These are phyloP conservation scores for Pseudocercospora crystallina DNA, from an alignment of 2,329 filamentous ascomycete genomes.

Conservation along the genomic window DNA sequence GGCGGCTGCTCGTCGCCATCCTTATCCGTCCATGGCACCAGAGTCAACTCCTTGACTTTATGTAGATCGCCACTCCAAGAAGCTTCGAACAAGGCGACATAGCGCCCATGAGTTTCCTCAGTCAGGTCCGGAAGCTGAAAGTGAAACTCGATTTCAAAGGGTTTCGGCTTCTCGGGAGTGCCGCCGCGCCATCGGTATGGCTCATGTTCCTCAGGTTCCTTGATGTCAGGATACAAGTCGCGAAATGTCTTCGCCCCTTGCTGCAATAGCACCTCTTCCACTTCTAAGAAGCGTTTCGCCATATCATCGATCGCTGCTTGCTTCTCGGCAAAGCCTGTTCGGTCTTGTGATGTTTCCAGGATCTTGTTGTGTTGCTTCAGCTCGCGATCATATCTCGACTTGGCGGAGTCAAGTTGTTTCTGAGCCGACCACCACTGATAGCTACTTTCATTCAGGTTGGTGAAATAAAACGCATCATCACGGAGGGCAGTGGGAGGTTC, in stretches of 20 bases:
- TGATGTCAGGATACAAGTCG: conserved; percentile 61
- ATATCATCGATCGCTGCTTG: conserved; percentile 53
- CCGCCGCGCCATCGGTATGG: conserved; percentile 1
- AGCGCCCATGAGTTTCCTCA: conserved; percentile 56
- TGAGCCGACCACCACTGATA: conserved; percentile 61
- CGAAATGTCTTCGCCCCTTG: conserved; percentile 66
- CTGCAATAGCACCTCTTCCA: conserved; percentile 56
- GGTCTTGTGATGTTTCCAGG: conserved; percentile 14
- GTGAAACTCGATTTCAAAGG: conserved; percentile 52
- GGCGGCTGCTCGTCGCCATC: conserved; percentile 56
- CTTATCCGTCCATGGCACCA: conserved; percentile 55
- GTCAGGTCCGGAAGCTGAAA: conserved; percentile 55
- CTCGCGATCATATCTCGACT: conserved; percentile 37
- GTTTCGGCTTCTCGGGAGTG: conserved; percentile 23
- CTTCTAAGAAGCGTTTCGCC: conserved; percentile 53
- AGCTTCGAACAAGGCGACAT: conserved; percentile 69
- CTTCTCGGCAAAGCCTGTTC: conserved; percentile 52
- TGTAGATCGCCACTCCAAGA: conserved; percentile 69
- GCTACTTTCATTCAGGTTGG: conserved; percentile 51
- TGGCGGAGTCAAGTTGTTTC: conserved; percentile 41
- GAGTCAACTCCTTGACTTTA: conserved; percentile 64
- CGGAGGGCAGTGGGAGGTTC: conserved; percentile 34
- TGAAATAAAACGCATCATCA: conserved; percentile 54
- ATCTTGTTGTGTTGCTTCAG: conserved; percentile 33
- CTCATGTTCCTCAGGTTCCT: conserved; percentile 17